Base-by-base conservation (phyloP, 2,329 filamentous ascomycete species). In the Alternaria infectoria region DNA sequence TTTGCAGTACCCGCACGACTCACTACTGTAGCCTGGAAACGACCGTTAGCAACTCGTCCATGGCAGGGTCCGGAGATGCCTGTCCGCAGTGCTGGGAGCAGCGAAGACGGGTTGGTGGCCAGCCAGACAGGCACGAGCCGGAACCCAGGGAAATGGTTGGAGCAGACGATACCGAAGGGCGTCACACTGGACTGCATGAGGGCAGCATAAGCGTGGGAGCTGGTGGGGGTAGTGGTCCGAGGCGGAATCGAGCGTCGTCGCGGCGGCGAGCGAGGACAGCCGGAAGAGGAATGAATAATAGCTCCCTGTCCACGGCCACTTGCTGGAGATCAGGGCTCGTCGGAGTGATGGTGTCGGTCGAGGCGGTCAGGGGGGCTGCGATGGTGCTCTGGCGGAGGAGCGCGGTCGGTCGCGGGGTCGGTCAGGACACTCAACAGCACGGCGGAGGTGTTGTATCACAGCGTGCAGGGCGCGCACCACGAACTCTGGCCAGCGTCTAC, bases 1-100 rank as follows among this genome's bases (percentile, higher is more conserved):
- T 79, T 84, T 85, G 80, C 83, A 85, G 73, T 85, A 85, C 58
- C 83, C 83, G 73, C 83, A 85, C 63, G 82, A 81, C 69, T 83
- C 80, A 62, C 76, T 77, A 68, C 83, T 81, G 74, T 85, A 85
- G 73, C 83, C 83, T 85, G 61, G 54, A 65, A 57, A 57, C 57
- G 57, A 65, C 56, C 56, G 74, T 78, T 68, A 76, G 70, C 70
- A 57, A 11, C 40, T 13, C 25, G 46, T 28, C 17, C 21, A 44
- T 17, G 19, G 40, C 54, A 61, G 46, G 62, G 61, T 59, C 49
- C 61, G 59, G 61, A 36, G n/a, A 63, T 54, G 64, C 30, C 17
- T 19, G 49, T n/a, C 49, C 44, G 61, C 49, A 45, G 62, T 59
- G 57, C 30, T 50, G 54, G 45, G 47, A 45, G 49, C 25, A 45